Base-by-base conservation (phyloP, 2,329 filamentous ascomycete genomes). In the Mariannaea sp. region DNA sequence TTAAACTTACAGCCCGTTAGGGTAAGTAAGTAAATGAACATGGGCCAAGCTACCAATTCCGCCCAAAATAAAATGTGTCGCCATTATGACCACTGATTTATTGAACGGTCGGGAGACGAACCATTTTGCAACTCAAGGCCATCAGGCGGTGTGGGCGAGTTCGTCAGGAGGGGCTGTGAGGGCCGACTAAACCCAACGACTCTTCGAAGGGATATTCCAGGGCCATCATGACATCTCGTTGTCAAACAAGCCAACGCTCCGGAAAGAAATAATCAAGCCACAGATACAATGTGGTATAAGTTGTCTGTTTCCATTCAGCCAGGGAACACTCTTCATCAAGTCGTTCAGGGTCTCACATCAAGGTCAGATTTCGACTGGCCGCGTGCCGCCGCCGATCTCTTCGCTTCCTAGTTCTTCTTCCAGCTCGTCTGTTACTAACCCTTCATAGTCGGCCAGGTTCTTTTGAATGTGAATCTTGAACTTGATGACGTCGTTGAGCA, bases 391-490 rank as follows among this genome's bases (percentile, higher is more conserved):
- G 49, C 68, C 69, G 65, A 70, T 67, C 59, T 85, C 82, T 30
- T 88, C 86, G 33, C 80, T 83, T n/a, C 85, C 84, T 17, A 92
- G 76, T 73, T 92, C 89, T 68, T 87, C 84, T 75, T 96, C 90
- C 14, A 97, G 86, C 75, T 97, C 93, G 61, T 96, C 90, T 2
- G 90, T 87, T 6, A 97, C 91, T 68, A 97, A 96, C 50, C 87
- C 86, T 74, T 99, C 94, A 71, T 96, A 97, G 67, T 94, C 90
- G 70, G 97, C 93, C 48, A 99, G 78, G 54, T 86, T 88, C 75
- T 92, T 92, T 73, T 99, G 94, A 45, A 99, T 80, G 68, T 97
- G 92, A 60, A 99, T 90, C 77, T 99, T 99, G 83, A 99, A 97
- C 68, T 95, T 92, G 77, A 97, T 96, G 57, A 97, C 89, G 69